These are phyloP conservation scores for Cephaloascus fragrans DNA, from an alignment of 805 yeast species.

Conservation along the genomic window DNA sequence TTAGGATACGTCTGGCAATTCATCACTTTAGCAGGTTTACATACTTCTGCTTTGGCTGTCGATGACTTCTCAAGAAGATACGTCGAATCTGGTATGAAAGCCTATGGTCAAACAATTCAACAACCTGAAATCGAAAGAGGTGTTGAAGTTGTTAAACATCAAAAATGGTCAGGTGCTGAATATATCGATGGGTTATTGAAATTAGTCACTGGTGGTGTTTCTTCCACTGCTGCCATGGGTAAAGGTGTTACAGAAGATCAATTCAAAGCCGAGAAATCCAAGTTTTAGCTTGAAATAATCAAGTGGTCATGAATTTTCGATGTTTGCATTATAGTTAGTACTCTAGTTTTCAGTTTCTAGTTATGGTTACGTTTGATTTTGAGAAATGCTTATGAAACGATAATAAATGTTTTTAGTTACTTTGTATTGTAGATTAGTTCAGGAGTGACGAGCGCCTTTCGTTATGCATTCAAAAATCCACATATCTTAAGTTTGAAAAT, in stretches of 20 bases:
- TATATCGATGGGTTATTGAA: slow-evolving; percentile 86
- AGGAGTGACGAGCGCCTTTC: no score
- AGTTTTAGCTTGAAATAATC: no score
- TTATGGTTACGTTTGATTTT: no score
- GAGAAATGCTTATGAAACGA: no score
- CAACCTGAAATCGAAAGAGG: slow-evolving; percentile 78
- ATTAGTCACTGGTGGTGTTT: slow-evolving; percentile 88
- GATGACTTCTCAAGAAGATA: slow-evolving; percentile 77
- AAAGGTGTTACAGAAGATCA: slow-evolving; percentile 97
- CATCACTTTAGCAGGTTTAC: slow-evolving; percentile 94
- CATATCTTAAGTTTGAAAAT: no score
- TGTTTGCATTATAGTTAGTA: no score
- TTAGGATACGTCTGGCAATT: slow-evolving; percentile 97
- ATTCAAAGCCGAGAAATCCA: slow-evolving; percentile 61
- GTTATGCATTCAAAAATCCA: no score
- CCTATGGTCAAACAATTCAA: slow-evolving; percentile 85
- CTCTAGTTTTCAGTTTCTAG: no score
- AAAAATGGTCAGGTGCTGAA: slow-evolving; percentile 98
- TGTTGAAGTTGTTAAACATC: slow-evolving; percentile 95
- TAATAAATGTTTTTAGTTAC: no score
- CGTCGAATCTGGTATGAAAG: slow-evolving; percentile 83
- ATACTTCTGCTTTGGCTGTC: slow-evolving; percentile 87
- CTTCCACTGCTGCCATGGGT: slow-evolving; percentile 97
- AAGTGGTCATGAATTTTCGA: no score
- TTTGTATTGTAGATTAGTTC: no score